Evolutionary conservation across 2,329 filamentous ascomycete species (phyloP).

Genomic region (Xylariaceae sp.): DNA sequence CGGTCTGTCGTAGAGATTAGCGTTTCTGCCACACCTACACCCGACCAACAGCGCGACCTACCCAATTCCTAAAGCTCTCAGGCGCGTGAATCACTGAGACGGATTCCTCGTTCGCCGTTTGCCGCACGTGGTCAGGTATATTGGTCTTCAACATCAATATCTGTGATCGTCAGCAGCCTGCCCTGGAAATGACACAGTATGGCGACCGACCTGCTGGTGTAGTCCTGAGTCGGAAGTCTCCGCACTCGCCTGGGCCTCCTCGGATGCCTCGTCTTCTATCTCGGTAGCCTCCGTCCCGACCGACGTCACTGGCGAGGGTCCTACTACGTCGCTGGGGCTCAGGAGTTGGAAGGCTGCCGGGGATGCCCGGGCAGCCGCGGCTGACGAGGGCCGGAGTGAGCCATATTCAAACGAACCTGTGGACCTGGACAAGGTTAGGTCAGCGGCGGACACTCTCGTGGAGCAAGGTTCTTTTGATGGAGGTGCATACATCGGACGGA

Average conservation of each 20-base stretch:
- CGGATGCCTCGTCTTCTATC: slow-evolving; percentile 70
- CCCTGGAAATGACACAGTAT: slow-evolving; percentile 1
- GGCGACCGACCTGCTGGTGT: slow-evolving; percentile 35
- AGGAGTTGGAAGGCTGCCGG: slow-evolving; percentile 51
- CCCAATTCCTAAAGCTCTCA: slow-evolving; percentile 75
- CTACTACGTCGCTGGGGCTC: slow-evolving; percentile 65
- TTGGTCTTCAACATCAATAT: slow-evolving; percentile 46
- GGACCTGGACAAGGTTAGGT: slow-evolving; percentile 23
- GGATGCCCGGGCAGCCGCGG: slow-evolving; percentile 42
- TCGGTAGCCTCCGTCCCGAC: slow-evolving; percentile 79
- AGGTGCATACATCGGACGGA: slow-evolving; percentile 46
- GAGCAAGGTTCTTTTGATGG: no score
- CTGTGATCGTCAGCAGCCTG: slow-evolving; percentile 34
- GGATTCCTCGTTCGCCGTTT: slow-evolving; percentile 65
- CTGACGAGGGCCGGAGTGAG: slow-evolving; percentile 47
- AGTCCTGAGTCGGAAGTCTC: slow-evolving; percentile 31
- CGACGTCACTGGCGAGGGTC: slow-evolving; percentile 79
- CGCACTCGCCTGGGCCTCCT: slow-evolving; percentile 47
- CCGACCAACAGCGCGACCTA: slow-evolving; percentile 36
- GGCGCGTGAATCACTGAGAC: slow-evolving; percentile 90
- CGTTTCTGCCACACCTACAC: slow-evolving; percentile 1
- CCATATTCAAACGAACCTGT: slow-evolving; percentile 40
- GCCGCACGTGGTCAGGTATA: slow-evolving; percentile 52
- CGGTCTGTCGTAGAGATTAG: slow-evolving; percentile 34
- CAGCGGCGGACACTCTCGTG: background rate